phyloP scores from a whole-genome alignment of 768 basidiomycete species.

The Galerina sulciceps region DNA sequence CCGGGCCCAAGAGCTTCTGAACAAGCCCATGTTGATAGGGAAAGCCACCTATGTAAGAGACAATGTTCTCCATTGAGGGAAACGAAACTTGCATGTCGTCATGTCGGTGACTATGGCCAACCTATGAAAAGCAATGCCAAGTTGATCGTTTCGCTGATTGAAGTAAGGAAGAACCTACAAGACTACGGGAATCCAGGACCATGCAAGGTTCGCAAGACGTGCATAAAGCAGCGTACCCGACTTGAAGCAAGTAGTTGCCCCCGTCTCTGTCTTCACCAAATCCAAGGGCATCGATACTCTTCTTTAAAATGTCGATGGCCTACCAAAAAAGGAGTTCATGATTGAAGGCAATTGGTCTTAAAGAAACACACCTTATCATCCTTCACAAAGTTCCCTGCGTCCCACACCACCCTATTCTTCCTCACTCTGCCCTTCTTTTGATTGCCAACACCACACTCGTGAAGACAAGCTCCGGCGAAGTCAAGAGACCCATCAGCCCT shows the following conservation, averaged over 20 bases:
- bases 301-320: conserved; percentile 50
- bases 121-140: conserved; percentile 35
- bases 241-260: conserved; percentile 18
- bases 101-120: conserved; percentile 70
- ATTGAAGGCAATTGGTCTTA: not conserved
- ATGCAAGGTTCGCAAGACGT: conserved; percentile 52
- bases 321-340: conserved; percentile 22
- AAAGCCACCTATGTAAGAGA: conserved; percentile 17
- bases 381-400: conserved; percentile 53
- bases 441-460: conserved; percentile 47
- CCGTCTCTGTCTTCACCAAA: conserved; percentile 34
- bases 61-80: conserved; percentile 2
- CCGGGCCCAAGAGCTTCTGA: conserved; percentile 1
- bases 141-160: not conserved
- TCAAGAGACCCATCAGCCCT: conserved; percentile 51
- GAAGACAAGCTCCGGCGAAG: conserved; percentile 61
- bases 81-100: conserved; percentile 42
- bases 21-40: conserved; percentile 18
- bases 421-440: conserved; percentile 30
- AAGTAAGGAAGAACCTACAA: conserved; percentile 41
- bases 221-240: conserved; percentile 46
- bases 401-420: conserved; percentile 44
- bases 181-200: conserved; percentile 47
- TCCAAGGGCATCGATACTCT: conserved; percentile 35
- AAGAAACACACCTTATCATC: conserved; percentile 54